phyloP scores from a whole-genome alignment of 768 basidiomycete genomes.

The Rhodotorula taiwanensis region DNA sequence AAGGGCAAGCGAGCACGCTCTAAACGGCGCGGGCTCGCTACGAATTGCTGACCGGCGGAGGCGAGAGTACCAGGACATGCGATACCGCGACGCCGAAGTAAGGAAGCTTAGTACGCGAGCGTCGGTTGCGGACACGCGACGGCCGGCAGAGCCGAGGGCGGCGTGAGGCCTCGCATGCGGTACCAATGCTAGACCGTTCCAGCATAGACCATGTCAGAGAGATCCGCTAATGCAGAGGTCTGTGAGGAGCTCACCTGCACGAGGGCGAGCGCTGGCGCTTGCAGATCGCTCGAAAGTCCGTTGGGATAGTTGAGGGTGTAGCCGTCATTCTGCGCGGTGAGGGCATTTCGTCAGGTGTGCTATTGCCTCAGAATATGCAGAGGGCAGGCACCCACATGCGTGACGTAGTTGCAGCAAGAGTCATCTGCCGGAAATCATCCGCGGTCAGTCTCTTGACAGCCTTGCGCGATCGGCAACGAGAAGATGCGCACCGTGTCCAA shows the following conservation, averaged over 20 bases:
- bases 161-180: constrained; percentile 22
- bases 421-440: constrained; percentile 11
- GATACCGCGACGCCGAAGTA: neutral
- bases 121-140: constrained; percentile 33
- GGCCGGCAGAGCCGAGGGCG: constrained; percentile 26
- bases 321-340: constrained; percentile 31
- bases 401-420: constrained; percentile 32
- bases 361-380: no score
- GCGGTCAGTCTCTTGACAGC: neutral
- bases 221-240: neutral
- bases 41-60: no score
- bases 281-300: neutral
- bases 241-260: constrained; percentile 1
- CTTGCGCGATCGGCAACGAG: neutral
- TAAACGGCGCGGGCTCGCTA: no score
- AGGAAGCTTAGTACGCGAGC: neutral
- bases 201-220: neutral
- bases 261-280: constrained; percentile 1
- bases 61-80: neutral
- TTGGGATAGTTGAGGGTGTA: constrained; percentile 36
- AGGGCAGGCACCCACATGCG: constrained; percentile 9
- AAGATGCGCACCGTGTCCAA: constrained; percentile 38
- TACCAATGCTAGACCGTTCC: constrained; percentile 17
- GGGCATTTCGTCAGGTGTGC: no score
- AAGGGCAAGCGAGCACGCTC: no score